Base-by-base conservation (phyloP, 1,284 basidiomycete genomes). In the Bjerkandera adusta region DNA sequence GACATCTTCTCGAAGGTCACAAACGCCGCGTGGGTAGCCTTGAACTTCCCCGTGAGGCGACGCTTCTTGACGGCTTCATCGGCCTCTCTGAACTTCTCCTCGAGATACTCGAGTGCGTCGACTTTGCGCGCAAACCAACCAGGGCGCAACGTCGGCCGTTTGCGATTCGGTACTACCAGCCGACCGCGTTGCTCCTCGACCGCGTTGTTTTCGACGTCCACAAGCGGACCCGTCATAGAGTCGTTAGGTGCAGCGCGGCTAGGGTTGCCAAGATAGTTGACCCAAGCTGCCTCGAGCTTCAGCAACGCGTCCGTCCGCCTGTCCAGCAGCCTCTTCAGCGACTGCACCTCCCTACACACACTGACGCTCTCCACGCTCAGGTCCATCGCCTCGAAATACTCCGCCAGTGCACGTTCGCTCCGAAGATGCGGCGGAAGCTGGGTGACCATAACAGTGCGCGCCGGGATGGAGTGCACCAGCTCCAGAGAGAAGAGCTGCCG, bases 1-100 rank as follows among this genome's bases (percentile, higher is more conserved):
- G 90, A 89, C 77, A 95, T 93, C 60, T 91, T 89, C 65, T 96
- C 90, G 57, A 99, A 97, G 0, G 96, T 98, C n/a, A 98, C 91
- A 62, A 97, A 99, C 0, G 93, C 96, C 6, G 84, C 80, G 48
- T 87, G 82, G 0, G 89, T 89, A 1, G 91, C 76, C 53, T 78
- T 83, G 63, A 92, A 95, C 57, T 81, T 85, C 5, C 85, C 84
- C 10, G 68, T 67, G 43, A 76, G 69, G 41, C 89, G 69, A 58
- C 79, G 77, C 58, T 76, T 78, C 63, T 79, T 83, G n/a, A 87
- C 89, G 10, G 78, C 71, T 33, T 92, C 89, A 62, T 97, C 92
- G 2, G 86, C 84, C 39, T 83, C 79, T 47, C 75, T 74, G 67
- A 92, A 97, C 55, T 77, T 73, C 29, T 76, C 71, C 54, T 95